A percentile compares a stretch with the other conserved stretches of the same genome.
Conservation (phyloP, 2,329 filamentous ascomycete species). For the Penicillium sp. region DNA sequence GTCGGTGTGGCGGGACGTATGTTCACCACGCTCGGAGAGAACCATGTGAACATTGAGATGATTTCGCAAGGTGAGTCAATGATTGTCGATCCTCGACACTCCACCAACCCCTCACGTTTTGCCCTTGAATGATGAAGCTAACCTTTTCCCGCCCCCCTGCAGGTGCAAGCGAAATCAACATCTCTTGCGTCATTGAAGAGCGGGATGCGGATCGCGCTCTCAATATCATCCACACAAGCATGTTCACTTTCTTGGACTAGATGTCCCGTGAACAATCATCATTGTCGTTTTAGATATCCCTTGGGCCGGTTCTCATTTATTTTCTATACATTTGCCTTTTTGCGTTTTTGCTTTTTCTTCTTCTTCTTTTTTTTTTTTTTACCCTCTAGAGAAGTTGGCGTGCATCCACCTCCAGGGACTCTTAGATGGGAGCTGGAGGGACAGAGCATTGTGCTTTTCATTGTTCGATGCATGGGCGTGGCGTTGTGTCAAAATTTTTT, state of each 20-base stretch:
- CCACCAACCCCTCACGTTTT: slow-evolving; percentile 1
- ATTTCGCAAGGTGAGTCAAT: slow-evolving; percentile 80
- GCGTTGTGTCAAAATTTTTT: slow-evolving; percentile 11
- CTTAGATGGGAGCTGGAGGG: background rate
- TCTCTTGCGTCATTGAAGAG: slow-evolving; percentile 94
- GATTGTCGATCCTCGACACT: slow-evolving; percentile 10
- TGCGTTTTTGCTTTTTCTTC: background rate
- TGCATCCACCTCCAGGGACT: slow-evolving; percentile 7
- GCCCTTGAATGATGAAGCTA: slow-evolving; percentile 12
- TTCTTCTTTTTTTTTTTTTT: slow-evolving; percentile 3
- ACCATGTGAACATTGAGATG: slow-evolving; percentile 98
- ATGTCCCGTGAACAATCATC: slow-evolving; percentile 7
- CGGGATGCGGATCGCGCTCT: slow-evolving; percentile 87
- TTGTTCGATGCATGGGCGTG: slow-evolving; percentile 21
- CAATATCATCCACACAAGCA: slow-evolving; percentile 92
- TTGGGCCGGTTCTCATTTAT: slow-evolving; percentile 11
- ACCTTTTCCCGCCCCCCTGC: slow-evolving; percentile 15
- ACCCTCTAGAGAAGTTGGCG: slow-evolving; percentile 20
- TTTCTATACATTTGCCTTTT: background rate
- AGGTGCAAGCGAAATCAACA: slow-evolving; percentile 99
- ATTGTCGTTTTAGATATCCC: slow-evolving; percentile 28
- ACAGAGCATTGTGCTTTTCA: slow-evolving; percentile 10
- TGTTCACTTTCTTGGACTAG: slow-evolving; percentile 91
- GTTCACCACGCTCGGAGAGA: slow-evolving; percentile 90
- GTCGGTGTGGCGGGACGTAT: slow-evolving; percentile 87